Conservation (phyloP, 768 basidiomycete genomes). For the Tulasnella calospora region DNA sequence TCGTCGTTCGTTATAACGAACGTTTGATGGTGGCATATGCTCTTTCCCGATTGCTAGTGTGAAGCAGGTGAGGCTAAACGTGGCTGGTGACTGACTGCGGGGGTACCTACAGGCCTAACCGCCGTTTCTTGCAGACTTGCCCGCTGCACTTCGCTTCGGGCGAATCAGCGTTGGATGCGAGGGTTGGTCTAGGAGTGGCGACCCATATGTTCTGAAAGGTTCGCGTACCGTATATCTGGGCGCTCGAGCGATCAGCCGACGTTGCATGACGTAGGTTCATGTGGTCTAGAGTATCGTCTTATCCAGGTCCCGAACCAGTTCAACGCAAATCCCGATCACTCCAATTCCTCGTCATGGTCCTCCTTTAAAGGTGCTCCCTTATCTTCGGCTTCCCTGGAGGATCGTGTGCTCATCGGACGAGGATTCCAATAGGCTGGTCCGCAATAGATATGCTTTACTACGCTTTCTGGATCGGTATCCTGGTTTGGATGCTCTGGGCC, state of each 20-base stretch:
- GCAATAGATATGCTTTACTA: constrained; percentile 19
- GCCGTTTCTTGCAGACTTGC: constrained; percentile 62
- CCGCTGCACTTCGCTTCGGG: constrained; percentile 75
- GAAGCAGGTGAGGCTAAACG: constrained; percentile 16
- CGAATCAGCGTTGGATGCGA: constrained; percentile 84
- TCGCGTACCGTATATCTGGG: constrained; percentile 24
- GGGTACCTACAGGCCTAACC: neutral
- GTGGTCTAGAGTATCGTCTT: constrained; percentile 78
- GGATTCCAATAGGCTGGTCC: constrained; percentile 4
- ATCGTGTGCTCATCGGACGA: neutral
- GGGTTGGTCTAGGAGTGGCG: constrained; percentile 80
- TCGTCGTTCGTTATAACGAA: neutral
- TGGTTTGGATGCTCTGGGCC: constrained; percentile 43
- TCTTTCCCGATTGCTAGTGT: neutral
- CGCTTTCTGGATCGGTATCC: constrained; percentile 27
- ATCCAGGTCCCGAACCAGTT: constrained; percentile 54
- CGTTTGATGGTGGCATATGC: neutral
- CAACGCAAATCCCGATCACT: constrained; percentile 15
- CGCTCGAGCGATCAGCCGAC: neutral
- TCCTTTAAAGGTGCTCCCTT: neutral
- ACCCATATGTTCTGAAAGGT: constrained; percentile 84
- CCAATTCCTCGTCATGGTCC: constrained; percentile 21
- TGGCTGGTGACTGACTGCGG: neutral
- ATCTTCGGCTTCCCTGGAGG: neutral
- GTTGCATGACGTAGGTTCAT: constrained; percentile 56